Evolutionary conservation across 495 filamentous ascomycete species (phyloP), one percentile per base, ranked within the genome.

Genomic region (Barbatosphaeria neglecta): DNA sequence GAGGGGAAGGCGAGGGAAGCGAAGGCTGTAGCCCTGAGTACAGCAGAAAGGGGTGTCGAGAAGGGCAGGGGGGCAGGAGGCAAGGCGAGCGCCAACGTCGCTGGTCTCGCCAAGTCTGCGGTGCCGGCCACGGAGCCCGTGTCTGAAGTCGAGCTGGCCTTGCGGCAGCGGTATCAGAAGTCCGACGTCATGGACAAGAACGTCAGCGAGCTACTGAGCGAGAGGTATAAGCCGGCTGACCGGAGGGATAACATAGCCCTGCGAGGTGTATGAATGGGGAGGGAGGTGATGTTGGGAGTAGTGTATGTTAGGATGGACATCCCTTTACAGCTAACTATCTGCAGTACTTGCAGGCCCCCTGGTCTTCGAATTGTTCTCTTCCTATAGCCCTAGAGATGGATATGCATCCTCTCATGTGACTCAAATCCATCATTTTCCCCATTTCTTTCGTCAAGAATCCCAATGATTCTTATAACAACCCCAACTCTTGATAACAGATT

Each of bases 161-260:
- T 78, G 20, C 51, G 55, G 6, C 60, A 77, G 57, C 56, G 73
- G 50, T 77, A 68, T 50, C 54, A 71, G 53, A 61, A 58, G 44
- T 50, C 62, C 40, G 31, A 51, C 40, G 44, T 50, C 18, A 48
- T 63, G 49, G 50, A 62, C 17, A 64, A 62, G 57, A 69, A 57
- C 19, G 64, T 68, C 6, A 60, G 68, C 47, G 63, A 76, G 54
- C 52, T 62, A 22, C 47, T 77, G 47, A 61, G 53, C 23, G 72
- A 67, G 53, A 50, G 74, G 55, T 78, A 77, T 44, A 58, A 50
- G 44, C 67, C 73, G 0, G 55, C 68, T 39, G 63, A 66, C 22
- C 28, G 60, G 54, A 57, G 62, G 52, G 64, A 72, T 45, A 64
- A 64, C 37, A 59, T 62, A 6, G 47, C 59, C 11, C 40, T 66